A percentile compares a stretch with the other conserved stretches of the same genome.
Evolutionary conservation across 2,329 filamentous ascomycete genomes (phyloP).

Genomic region (Beauveria sp.): DNA sequence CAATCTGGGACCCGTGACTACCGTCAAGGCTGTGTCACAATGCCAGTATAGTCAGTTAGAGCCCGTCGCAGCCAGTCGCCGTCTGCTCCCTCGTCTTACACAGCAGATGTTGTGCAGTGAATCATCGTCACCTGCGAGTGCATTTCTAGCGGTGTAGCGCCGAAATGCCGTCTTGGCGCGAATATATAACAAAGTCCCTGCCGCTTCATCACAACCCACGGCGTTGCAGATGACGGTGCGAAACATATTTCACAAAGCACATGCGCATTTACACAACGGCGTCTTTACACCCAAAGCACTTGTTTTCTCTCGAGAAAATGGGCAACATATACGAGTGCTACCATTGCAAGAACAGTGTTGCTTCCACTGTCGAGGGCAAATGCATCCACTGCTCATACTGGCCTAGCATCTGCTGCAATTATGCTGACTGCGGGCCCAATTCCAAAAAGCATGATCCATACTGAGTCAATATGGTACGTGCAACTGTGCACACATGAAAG

Average conservation of each 20-base stretch:
- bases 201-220: too few relatives aligned
- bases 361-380: background rate
- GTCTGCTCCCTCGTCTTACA: background rate
- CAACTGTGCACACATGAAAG: background rate
- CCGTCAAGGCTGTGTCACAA: too few relatives aligned
- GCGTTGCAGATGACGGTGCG: background rate
- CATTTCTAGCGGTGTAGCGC: too few relatives aligned
- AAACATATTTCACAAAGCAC: background rate
- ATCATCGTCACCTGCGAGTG: too few relatives aligned
- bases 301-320: background rate
- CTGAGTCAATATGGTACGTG: background rate
- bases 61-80: background rate
- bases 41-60: too few relatives aligned
- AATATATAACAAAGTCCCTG: too few relatives aligned
- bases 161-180: too few relatives aligned
- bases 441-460: background rate
- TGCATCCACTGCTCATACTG: background rate
- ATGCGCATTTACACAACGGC: background rate
- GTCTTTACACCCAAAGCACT: background rate
- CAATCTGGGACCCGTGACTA: too few relatives aligned
- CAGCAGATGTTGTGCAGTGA: background rate
- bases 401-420: background rate
- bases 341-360: background rate
- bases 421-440: background rate
- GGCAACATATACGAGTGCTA: background rate